Evolutionary conservation across 1,139 yeast genomes (phyloP).

Genomic region (Zygoascus meyerae): DNA sequence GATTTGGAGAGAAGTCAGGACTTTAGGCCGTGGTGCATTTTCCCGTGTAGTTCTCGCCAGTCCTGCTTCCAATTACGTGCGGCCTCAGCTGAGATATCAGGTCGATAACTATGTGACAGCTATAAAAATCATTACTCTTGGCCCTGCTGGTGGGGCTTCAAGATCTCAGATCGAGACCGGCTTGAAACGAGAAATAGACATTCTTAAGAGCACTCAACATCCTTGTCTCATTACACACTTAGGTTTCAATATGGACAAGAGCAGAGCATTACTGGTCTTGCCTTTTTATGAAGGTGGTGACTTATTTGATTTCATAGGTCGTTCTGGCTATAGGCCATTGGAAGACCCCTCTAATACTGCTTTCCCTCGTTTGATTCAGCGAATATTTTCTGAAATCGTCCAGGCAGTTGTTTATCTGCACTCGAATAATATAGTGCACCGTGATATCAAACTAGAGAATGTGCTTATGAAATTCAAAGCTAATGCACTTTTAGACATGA

Average conservation of each 20-base stretch:
- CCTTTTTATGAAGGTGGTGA: conserved; percentile 85
- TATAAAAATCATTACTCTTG: conserved; percentile 23
- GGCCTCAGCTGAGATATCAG: conserved; percentile 39
- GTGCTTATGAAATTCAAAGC: conserved; percentile 46
- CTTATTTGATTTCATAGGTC: conserved; percentile 55
- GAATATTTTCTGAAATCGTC: conserved; percentile 64
- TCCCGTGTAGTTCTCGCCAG: conserved; percentile 34
- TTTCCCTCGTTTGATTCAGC: conserved; percentile 39
- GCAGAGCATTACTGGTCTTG: conserved; percentile 49
- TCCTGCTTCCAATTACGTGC: conserved; percentile 27
- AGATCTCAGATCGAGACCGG: conserved; percentile 61
- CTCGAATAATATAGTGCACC: conserved; percentile 59
- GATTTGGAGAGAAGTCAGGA: conserved; percentile 32
- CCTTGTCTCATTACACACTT: conserved; percentile 42
- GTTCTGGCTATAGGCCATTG: conserved; percentile 40
- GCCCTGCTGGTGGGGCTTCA: conserved; percentile 29
- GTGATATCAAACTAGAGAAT: conserved; percentile 86
- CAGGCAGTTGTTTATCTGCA: conserved; percentile 74
- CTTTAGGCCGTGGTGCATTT: conserved; percentile 39
- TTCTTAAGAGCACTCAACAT: conserved; percentile 41
- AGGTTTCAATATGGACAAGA: conserved; percentile 33
- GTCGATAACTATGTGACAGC: conserved; percentile 33
- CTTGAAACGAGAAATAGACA: conserved; percentile 66
- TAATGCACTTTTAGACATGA: conserved; percentile 31
- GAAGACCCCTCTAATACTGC: conserved; percentile 10